Evolutionary conservation across 768 basidiomycete genomes (phyloP).

Genomic region (Thelephora aurantiotincta): DNA sequence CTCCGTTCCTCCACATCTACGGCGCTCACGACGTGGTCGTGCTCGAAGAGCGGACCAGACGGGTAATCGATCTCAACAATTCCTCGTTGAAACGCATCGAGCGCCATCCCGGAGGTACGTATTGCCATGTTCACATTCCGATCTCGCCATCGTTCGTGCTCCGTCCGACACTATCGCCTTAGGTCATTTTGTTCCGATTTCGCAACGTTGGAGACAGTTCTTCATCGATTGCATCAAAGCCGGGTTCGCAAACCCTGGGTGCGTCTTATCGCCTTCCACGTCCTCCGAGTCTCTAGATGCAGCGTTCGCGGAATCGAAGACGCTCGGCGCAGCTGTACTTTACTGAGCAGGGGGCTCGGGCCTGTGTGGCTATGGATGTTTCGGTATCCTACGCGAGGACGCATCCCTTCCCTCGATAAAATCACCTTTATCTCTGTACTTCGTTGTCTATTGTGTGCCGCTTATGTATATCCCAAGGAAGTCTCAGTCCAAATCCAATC

Average conservation of each 20-base stretch:
- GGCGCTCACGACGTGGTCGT: slow-evolving; percentile 73
- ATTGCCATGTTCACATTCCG: slow-evolving; percentile 31
- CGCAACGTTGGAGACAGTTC: slow-evolving; percentile 64
- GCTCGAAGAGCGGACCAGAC: slow-evolving; percentile 46
- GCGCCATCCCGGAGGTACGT: slow-evolving; percentile 34
- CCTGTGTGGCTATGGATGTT: no score
- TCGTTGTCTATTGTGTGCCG: no score
- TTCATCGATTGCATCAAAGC: slow-evolving; percentile 42
- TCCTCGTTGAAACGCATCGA: slow-evolving; percentile 52
- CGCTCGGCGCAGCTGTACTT: no score
- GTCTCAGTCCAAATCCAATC: no score
- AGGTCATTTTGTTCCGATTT: slow-evolving; percentile 82
- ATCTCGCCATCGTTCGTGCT: neutral
- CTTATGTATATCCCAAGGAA: no score
- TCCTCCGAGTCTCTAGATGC: no score
- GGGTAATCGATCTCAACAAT: slow-evolving; percentile 29
- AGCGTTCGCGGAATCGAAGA: no score
- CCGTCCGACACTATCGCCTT: neutral
- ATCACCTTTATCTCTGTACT: no score
- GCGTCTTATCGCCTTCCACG: no score
- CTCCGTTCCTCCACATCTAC: slow-evolving; percentile 66
- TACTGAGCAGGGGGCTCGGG: slow-evolving; percentile 15
- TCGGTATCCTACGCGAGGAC: no score
- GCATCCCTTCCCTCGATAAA: no score
- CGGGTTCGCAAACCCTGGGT: no score